Base-by-base conservation (phyloP, 2,329 filamentous ascomycete species). In the Pseudogymnoascus sp. region DNA sequence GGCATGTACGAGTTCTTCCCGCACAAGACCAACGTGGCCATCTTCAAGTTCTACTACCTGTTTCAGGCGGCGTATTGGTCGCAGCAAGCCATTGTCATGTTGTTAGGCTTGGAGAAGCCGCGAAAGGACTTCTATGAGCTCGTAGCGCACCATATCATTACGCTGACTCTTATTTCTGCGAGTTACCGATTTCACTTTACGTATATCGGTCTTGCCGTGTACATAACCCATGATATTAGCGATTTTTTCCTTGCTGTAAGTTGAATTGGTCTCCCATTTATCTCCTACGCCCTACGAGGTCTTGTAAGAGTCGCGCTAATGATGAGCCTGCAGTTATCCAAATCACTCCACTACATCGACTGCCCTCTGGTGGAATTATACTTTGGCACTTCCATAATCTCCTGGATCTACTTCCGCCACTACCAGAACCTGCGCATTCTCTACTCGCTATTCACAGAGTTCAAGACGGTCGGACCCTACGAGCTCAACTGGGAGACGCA, bases 121-220 rank as follows among this genome's bases (percentile, higher is more conserved):
- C 81, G 92, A 65, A 97, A 96, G 79, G 92, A 97, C 76, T 97
- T 93, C 77, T 92, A 91, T 77, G 92, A 97, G 79, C 83, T 97
- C 61, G 90, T 96, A 60, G 85, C 87, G 62, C 92, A 97, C 74
- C 92, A 97, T 74, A 87, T 97, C 68, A 90, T 97, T 73, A 95
- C 91, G 19, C 78, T 97, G 64, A 79, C 87, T 19, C 82, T 97
- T 69, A 96, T 97, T 68, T 88, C 78, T 63, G 78, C 93, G 71
- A 94, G 90, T 78, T 97, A 97, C 78, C 86, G 91, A 65, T 97
- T 96, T 80, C 92, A 97, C 77, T 97, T 97, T 75, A 95, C 92
- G 19, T 93, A 96, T 76, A 95, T 97, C 74, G 92, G 92, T 26
- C 78, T 97, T 62, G 90, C 91, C 19, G 91, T 97, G 35, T 97